Conservation (phyloP, 1,284 basidiomycete species). For the Naganishia sp. region DNA sequence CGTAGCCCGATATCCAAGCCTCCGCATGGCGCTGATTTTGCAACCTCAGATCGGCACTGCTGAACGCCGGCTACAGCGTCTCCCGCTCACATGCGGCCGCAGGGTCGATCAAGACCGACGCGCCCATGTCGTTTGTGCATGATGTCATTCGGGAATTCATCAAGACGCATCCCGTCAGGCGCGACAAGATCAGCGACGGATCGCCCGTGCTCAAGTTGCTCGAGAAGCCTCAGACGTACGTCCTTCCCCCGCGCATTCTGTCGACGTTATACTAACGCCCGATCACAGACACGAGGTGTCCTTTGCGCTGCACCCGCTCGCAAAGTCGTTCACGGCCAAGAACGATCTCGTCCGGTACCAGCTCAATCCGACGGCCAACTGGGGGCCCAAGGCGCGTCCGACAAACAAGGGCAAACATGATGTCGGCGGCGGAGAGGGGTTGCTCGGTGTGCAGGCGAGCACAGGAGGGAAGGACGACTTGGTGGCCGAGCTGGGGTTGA, state of each 20-base stretch:
- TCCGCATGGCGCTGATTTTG: background rate
- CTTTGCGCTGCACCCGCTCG: conserved; percentile 70
- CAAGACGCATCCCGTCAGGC: conserved; percentile 71
- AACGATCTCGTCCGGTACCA: conserved; percentile 87
- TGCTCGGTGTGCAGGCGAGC: conserved; percentile 3
- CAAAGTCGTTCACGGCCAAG: conserved; percentile 62
- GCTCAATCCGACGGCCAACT: conserved; percentile 83
- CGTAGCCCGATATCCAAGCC: conserved; percentile 46
- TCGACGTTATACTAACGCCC: background rate
- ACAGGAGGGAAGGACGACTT: background rate
- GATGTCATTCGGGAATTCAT: conserved; percentile 85
- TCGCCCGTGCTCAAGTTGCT: conserved; percentile 70
- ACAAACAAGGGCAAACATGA: conserved; percentile 37
- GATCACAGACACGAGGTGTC: conserved; percentile 64
- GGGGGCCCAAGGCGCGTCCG: conserved; percentile 68
- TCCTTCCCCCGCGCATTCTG: conserved; percentile 24
- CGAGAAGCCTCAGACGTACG: conserved; percentile 66
- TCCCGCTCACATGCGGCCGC: conserved; percentile 86
- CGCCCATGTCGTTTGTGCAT: conserved; percentile 69
- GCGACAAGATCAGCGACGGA: conserved; percentile 71
- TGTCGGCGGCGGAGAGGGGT: conserved; percentile 17
- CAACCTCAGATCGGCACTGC: conserved; percentile 70
- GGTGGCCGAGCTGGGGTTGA: conserved; percentile 17
- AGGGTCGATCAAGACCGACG: conserved; percentile 89
- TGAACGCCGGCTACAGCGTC: conserved; percentile 79